Conservation (phyloP, 208 protist genomes). For the Leishmania braziliensis region DNA sequence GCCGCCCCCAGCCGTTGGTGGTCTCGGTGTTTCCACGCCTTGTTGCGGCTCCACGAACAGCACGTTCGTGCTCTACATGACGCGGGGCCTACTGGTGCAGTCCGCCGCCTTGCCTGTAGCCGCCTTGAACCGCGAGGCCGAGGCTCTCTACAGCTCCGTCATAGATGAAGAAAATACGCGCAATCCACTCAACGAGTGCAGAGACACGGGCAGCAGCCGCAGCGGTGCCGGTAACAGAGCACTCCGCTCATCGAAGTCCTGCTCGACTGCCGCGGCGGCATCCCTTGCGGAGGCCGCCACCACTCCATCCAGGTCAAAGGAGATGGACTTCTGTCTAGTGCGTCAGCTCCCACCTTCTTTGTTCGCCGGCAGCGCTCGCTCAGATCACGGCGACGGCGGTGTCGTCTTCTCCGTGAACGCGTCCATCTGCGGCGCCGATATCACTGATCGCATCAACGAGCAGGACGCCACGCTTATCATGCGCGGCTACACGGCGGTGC, state of each 20-base stretch:
- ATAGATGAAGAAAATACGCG: not conserved
- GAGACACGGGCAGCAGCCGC: not conserved
- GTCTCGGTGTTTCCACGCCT: conserved; percentile 34
- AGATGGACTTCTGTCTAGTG: conserved; percentile 33
- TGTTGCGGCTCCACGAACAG: conserved; percentile 45
- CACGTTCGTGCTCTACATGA: conserved; percentile 50
- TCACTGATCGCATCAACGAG: conserved; percentile 45
- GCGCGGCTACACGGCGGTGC: conserved; percentile 26
- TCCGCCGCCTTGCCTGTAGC: conserved; percentile 28
- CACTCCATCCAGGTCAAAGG: not conserved
- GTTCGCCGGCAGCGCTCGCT: not conserved
- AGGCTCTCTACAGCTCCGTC: conserved; percentile 9
- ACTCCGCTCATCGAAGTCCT: not conserved
- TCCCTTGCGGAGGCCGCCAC: not conserved
- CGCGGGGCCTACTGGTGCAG: conserved; percentile 35
- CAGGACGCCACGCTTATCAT: conserved; percentile 25
- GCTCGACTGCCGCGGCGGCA: not conserved
- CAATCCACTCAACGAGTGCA: not conserved
- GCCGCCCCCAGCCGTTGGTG: conserved; percentile 20
- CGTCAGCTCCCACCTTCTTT: conserved; percentile 28
- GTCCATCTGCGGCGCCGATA: conserved; percentile 38
- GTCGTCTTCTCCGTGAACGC: conserved; percentile 38
- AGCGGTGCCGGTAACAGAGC: not conserved
- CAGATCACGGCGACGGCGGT: conserved; percentile 34
- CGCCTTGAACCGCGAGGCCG: conserved; percentile 16